These are phyloP conservation scores for Lasiodiplodia sp. DNA, from an alignment of 2,329 filamentous ascomycete species.

Conservation along the genomic window DNA sequence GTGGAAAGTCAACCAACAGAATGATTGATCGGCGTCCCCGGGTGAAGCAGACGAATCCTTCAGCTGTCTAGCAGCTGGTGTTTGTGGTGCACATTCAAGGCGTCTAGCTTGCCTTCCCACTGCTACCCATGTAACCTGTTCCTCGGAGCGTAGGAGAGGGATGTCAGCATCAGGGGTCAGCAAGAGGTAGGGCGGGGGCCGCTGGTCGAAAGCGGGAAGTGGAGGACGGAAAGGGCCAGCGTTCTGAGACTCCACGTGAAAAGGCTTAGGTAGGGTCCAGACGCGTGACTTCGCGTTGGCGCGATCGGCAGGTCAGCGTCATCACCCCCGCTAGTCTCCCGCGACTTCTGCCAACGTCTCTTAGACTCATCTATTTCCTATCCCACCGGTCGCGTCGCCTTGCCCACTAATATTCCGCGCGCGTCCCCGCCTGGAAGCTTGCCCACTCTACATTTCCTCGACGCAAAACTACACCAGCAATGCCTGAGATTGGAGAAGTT, in stretches of 20 bases:
- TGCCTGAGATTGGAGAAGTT: conserved; percentile 63
- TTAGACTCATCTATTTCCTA: background rate
- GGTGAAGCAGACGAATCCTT: background rate
- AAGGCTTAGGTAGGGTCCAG: too few relatives aligned
- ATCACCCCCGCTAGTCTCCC: conserved; percentile 5
- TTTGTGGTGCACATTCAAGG: too few relatives aligned
- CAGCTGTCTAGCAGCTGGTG: too few relatives aligned
- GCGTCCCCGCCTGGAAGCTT: too few relatives aligned
- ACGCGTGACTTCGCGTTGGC: conserved; percentile 27
- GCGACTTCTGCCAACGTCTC: background rate
- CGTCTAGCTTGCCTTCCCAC: too few relatives aligned
- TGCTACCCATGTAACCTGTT: too few relatives aligned
- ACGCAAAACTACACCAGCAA: background rate
- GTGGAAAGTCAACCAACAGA: background rate
- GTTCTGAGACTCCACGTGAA: background rate
- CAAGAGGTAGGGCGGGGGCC: too few relatives aligned
- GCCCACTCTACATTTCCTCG: too few relatives aligned
- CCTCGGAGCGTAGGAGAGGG: too few relatives aligned
- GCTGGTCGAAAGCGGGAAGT: background rate
- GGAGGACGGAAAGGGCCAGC: too few relatives aligned
- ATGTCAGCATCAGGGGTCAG: too few relatives aligned
- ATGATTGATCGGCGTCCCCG: background rate
- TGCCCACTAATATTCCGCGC: background rate
- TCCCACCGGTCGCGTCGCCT: too few relatives aligned
- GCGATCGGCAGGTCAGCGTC: conserved; percentile 17